A percentile compares a stretch with the other conserved stretches of the same genome.
phyloP scores from a whole-genome alignment of 805 yeast genomes.

The Phaffomyces antillensis region DNA sequence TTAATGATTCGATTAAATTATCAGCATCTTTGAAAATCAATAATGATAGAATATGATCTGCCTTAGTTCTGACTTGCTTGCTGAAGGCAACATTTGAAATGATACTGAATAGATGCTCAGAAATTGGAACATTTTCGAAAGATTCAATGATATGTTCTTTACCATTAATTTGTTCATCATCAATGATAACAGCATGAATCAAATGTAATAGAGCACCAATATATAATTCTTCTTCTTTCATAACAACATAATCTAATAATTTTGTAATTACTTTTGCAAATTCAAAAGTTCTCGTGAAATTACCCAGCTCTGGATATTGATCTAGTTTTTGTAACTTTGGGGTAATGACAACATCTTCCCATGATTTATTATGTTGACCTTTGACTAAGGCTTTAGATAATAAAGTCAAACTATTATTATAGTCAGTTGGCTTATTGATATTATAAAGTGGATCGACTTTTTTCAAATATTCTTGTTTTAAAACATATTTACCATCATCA shows the following conservation, averaged over 20 bases:
- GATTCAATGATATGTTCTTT: conserved; percentile 32
- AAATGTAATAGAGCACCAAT: conserved; percentile 59
- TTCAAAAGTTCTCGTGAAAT: conserved; percentile 40
- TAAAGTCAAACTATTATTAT: conserved; percentile 44
- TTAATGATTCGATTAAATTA: conserved; percentile 42
- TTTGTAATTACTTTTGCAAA: conserved; percentile 55
- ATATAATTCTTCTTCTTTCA: conserved; percentile 44
- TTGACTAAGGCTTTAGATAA: conserved; percentile 38
- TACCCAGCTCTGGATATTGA: conserved; percentile 37
- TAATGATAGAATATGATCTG: conserved; percentile 46
- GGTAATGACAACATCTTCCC: conserved; percentile 35
- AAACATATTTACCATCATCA: conserved; percentile 60
- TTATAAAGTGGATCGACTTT: conserved; percentile 53
- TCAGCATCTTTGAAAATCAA: conserved; percentile 42
- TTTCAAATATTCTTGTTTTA: conserved; percentile 40
- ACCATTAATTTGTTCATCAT: conserved; percentile 40
- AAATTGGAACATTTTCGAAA: conserved; percentile 48
- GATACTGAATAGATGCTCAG: conserved; percentile 47
- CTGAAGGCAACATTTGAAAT: conserved; percentile 43
- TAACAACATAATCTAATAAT: conserved; percentile 46
- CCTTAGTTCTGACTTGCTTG: conserved; percentile 42
- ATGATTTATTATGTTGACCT: background rate
- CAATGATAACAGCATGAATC: conserved; percentile 55
- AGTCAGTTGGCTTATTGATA: conserved; percentile 37
- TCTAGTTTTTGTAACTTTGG: conserved; percentile 33